Conservation (phyloP, 2,329 filamentous ascomycete species). For the Penicillium expansum region DNA sequence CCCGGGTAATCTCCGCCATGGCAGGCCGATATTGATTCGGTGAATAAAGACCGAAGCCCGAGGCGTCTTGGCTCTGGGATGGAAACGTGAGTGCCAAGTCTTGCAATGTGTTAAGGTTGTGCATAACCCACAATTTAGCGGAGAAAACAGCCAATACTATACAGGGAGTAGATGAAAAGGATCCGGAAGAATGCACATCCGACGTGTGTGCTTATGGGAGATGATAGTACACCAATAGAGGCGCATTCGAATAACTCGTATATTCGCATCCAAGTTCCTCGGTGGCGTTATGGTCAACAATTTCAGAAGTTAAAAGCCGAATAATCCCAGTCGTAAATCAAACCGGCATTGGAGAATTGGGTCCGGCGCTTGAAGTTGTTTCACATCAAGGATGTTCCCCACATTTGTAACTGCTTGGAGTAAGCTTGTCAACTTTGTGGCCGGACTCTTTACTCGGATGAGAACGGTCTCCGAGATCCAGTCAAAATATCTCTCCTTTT, state of each 20-base stretch:
- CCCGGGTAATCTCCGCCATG: neutral
- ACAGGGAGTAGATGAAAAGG: neutral
- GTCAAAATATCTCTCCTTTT: neutral
- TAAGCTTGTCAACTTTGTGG: neutral
- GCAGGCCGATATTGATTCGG: neutral
- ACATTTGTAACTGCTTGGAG: slow-evolving; percentile 11
- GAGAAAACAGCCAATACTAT: neutral
- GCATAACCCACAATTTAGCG: slow-evolving; percentile 5
- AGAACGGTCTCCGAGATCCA: slow-evolving; percentile 2
- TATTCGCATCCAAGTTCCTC: neutral
- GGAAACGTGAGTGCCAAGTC: neutral
- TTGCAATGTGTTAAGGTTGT: neutral
- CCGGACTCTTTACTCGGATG: slow-evolving; percentile 7
- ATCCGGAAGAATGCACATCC: neutral
- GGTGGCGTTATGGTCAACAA: neutral
- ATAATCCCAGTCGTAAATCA: neutral
- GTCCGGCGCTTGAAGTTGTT: slow-evolving; percentile 19
- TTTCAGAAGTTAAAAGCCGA: slow-evolving; percentile 9
- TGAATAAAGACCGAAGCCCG: neutral
- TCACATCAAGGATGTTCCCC: slow-evolving; percentile 18
- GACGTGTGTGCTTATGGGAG: too few relatives aligned
- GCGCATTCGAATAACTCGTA: neutral
- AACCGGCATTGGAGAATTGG: slow-evolving; percentile 1
- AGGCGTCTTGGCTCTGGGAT: neutral
- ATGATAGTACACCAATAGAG: neutral